A percentile compares a stretch with the other conserved stretches of the same genome.
Evolutionary conservation across 2,329 filamentous ascomycete genomes (phyloP).

Genomic region (Dendrostoma leiphaemia): DNA sequence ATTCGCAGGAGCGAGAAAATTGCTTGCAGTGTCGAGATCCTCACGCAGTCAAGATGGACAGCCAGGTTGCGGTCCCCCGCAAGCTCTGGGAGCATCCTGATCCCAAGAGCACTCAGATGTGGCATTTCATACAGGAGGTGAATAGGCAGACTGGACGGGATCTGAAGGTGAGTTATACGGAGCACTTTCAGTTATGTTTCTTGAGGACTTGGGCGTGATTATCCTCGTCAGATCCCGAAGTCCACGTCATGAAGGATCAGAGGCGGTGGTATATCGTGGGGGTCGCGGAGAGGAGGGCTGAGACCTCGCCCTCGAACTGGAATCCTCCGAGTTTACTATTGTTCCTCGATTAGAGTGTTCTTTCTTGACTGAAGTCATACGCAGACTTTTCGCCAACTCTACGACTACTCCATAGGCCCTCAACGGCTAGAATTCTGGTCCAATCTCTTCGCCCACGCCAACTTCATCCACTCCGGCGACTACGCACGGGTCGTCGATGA

Average conservation of each 20-base stretch:
- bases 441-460: slow-evolving; percentile 58
- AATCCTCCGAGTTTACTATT: neutral
- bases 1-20: no score
- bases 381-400: slow-evolving; percentile 67
- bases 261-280: neutral
- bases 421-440: slow-evolving; percentile 64
- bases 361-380: no score
- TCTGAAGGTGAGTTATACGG: slow-evolving; percentile 48
- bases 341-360: no score
- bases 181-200: neutral
- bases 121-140: slow-evolving; percentile 62
- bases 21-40: neutral
- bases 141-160: slow-evolving; percentile 57
- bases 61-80: slow-evolving; percentile 39
- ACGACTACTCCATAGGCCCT: slow-evolving; percentile 61
- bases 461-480: slow-evolving; percentile 62
- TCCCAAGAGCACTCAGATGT: slow-evolving; percentile 62
- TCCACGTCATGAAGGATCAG: neutral
- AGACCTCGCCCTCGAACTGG: neutral
- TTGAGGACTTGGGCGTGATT: neutral
- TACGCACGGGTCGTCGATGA: slow-evolving; percentile 66
- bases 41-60: slow-evolving; percentile 4
- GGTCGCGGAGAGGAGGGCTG: neutral
- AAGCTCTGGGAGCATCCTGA: slow-evolving; percentile 69
- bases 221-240: no score